Percentiles rank a stretch among this genome's conserved stretches.
Evolutionary conservation across 2,329 filamentous ascomycete genomes (phyloP).

Genomic region (Dothidotthia symphoricarpi): DNA sequence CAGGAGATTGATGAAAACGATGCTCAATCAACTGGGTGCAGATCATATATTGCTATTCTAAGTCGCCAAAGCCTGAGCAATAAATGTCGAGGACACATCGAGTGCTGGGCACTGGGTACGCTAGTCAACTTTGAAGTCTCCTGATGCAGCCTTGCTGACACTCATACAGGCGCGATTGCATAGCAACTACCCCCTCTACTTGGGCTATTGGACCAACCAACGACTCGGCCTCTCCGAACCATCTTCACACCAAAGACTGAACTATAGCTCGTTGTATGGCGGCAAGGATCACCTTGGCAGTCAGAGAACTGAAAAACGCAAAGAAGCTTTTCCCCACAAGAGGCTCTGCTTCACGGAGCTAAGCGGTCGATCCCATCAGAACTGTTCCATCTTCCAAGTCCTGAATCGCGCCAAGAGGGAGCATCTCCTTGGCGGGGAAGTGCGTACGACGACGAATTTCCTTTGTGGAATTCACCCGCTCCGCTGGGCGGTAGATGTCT

Average conservation of each 20-base stretch:
- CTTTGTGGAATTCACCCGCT: slow-evolving; percentile 5
- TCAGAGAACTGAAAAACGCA: background rate
- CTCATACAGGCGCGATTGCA: background rate
- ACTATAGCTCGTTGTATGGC: too few species aligned
- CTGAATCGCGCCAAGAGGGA: slow-evolving; percentile 16
- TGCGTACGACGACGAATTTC: slow-evolving; percentile 10
- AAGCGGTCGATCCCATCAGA: slow-evolving; percentile 10
- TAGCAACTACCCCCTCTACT: background rate
- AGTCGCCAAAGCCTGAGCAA: background rate
- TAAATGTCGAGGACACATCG: background rate
- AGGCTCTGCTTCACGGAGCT: slow-evolving; percentile 14
- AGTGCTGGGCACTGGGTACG: slow-evolving; percentile 4
- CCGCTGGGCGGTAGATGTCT: too few species aligned
- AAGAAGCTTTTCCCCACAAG: slow-evolving; percentile 3
- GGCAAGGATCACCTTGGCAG: too few species aligned
- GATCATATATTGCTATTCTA: background rate
- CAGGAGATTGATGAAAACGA: slow-evolving; percentile 2
- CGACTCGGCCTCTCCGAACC: background rate
- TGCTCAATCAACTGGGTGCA: slow-evolving; percentile 1
- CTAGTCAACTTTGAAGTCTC: background rate
- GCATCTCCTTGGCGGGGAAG: slow-evolving; percentile 21
- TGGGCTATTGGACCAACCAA: background rate
- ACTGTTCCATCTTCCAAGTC: slow-evolving; percentile 4
- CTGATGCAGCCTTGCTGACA: background rate
- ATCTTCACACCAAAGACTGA: background rate